phyloP scores from a whole-genome alignment of 2,329 filamentous ascomycete genomes.

The Stachybotrys chlorohalonatus region DNA sequence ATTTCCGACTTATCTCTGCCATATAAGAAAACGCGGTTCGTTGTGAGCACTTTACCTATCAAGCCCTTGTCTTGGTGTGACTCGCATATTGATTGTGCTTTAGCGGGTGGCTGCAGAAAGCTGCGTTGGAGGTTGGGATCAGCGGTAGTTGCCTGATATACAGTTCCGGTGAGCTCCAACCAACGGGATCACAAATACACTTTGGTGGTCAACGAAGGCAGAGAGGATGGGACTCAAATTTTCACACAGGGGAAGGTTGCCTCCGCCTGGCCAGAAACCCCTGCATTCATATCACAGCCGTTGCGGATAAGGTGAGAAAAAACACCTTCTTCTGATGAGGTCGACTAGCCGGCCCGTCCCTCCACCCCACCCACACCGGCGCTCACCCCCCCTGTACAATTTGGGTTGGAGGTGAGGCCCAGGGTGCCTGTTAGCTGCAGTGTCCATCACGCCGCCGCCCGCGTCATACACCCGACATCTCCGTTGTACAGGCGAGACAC shows the following conservation, averaged over 20 bases:
- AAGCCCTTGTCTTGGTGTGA: not conserved
- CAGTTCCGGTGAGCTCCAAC: too few species aligned
- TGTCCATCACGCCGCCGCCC: not conserved
- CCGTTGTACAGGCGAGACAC: not conserved
- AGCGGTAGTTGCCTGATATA: not conserved
- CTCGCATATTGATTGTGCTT: not conserved
- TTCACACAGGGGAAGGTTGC: too few species aligned
- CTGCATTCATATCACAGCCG: too few species aligned
- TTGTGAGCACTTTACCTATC: not conserved
- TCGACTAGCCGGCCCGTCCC: not conserved
- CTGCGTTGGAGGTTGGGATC: not conserved
- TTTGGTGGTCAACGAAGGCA: too few species aligned
- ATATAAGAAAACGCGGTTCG: not conserved
- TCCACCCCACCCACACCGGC: not conserved
- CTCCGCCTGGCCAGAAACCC: too few species aligned
- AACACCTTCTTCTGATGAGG: too few species aligned
- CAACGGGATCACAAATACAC: too few species aligned
- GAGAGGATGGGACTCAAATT: too few species aligned
- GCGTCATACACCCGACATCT: not conserved
- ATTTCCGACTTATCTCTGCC: not conserved
- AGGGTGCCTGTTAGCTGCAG: not conserved
- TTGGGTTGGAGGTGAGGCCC: not conserved
- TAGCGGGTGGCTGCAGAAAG: not conserved
- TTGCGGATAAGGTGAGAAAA: too few species aligned
- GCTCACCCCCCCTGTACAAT: not conserved